phyloP scores from a whole-genome alignment of 345 rosid genomes.

The Theobroma cacao region DNA sequence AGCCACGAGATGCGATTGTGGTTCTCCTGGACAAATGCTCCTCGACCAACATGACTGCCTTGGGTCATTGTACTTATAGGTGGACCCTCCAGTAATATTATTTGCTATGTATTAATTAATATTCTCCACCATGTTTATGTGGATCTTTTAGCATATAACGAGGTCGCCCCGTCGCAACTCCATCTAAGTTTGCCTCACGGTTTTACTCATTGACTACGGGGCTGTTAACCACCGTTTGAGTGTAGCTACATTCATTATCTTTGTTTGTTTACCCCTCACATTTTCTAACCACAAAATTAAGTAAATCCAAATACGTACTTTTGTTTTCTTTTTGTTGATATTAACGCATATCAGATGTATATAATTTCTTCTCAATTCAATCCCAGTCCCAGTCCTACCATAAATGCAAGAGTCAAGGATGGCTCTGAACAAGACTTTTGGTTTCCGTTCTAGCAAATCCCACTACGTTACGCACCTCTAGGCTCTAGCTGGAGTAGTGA shows the following conservation, averaged over 20 bases:
- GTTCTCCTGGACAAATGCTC: slow-evolving; percentile 16
- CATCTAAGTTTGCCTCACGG: not conserved
- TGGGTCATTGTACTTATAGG: not conserved
- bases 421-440: not conserved
- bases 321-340: no score
- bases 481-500: not conserved
- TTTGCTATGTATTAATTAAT: slow-evolving; percentile 7
- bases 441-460: not conserved
- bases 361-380: no score
- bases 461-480: not conserved
- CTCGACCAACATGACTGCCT: slow-evolving; percentile 2
- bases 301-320: no score
- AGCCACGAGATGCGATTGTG: slow-evolving; percentile 43
- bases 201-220: no score
- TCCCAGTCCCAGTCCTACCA: no score
- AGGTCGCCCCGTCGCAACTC: not conserved
- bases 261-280: no score
- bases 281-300: no score
- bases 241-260: no score
- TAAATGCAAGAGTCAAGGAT: not conserved
- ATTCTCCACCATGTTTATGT: not conserved
- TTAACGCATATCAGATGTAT: no score
- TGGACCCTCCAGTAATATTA: slow-evolving; percentile 4
- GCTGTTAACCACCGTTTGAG: no score
- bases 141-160: slow-evolving; percentile 3